Evolutionary conservation across 441 rosid genomes (phyloP).

Genomic region (Adansonia rubrostipa): DNA sequence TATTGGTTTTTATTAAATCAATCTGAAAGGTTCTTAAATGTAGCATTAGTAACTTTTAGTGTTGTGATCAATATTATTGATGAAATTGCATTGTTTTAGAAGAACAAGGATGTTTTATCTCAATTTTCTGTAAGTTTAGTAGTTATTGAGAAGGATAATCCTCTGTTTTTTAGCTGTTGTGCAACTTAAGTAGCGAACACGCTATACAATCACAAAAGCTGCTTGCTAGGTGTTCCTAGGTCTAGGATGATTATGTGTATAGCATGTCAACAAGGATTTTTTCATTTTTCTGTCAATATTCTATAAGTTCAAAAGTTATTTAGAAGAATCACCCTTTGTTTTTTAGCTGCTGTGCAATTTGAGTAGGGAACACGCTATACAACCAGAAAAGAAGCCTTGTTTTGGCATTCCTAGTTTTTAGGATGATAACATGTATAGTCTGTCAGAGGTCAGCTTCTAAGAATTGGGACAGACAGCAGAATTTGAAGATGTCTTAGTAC

Average conservation of each 20-base stretch:
- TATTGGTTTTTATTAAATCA: neutral
- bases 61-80: neutral
- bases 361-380: neutral
- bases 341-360: neutral
- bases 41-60: neutral
- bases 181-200: neutral
- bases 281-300: neutral
- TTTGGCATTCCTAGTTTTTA: neutral
- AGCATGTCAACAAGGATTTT: neutral
- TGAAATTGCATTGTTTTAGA: neutral
- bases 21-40: neutral
- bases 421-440: constrained; percentile 3
- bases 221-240: no score
- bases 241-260: neutral
- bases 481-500: neutral
- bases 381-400: neutral
- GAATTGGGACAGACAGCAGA: constrained; percentile 1
- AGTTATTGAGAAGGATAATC: neutral
- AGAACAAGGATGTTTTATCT: neutral
- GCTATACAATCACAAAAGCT: neutral
- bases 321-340: neutral
- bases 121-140: constrained; percentile 5
- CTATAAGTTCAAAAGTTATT: neutral
- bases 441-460: neutral
- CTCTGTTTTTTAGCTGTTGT: neutral